Evolutionary conservation across 441 rosid genomes (phyloP), one percentile per base, ranked within the genome.

Genomic region (Pelargonium exstipulatum): DNA sequence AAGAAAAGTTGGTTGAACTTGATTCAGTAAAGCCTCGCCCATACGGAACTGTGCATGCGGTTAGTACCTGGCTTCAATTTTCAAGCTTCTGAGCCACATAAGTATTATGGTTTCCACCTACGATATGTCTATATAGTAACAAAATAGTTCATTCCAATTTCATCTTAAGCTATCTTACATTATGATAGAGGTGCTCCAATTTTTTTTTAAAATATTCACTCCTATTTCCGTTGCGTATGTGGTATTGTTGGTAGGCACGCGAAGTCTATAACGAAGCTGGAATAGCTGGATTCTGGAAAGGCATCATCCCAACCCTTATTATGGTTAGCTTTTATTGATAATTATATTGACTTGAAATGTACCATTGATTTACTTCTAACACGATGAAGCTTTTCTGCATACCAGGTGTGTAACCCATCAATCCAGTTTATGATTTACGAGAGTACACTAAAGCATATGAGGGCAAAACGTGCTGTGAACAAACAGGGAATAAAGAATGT

Each of bases 371-470:
- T 77, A 24, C 68, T 37, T 20, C 18, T 64, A 22, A 65, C 63
- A 13, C 64, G 55, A 42, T 57, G 55, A 17, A 18, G 37, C 60
- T 32, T 58, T 35, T 78, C 57, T 73, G 67, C 18, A 61, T 76
- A 45, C 26, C 73, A 84, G 92, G 92, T 88, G 35, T 88, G 90
- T 80, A 88, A 88, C 74, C 92, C 92, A 16, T 88, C 93, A 57
- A 86, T 88, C 79, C 90, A 88, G 76, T 88, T 86, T 70, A 83
- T 86, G 93, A 86, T 88, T 74, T 86, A 88, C 57, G 90, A 86
- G 80, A 84, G 79, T 65, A 81, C 80, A 9, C 71, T 83, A 32
- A 88, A 88, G 83, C 81, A 78, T 67, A 69, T 83, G 63, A 78
- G 75, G 79, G 85, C 74, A 74, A 86, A 79, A 68, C 83, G 77